phyloP scores from a whole-genome alignment of 2,329 filamentous ascomycete species.

The Paecilomyces niveus region DNA sequence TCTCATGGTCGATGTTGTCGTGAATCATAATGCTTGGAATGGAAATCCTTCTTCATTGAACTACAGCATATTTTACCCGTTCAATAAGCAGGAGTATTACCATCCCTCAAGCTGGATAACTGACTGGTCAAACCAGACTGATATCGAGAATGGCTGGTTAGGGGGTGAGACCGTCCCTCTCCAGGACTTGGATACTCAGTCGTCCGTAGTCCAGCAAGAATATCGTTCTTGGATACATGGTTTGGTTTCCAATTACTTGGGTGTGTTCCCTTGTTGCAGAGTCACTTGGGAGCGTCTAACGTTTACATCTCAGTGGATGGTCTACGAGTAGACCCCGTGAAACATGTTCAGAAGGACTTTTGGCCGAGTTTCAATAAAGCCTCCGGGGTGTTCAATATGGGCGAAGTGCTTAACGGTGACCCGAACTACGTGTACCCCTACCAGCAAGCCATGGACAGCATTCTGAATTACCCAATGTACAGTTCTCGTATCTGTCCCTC shows the following conservation, averaged over 20 bases:
- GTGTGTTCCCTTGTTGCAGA: neutral
- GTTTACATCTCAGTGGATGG: constrained; percentile 34
- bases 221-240: neutral
- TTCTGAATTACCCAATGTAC: constrained; percentile 42
- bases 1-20: constrained; percentile 50
- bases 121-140: neutral
- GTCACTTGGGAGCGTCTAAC: constrained; percentile 28
- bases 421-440: constrained; percentile 31
- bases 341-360: constrained; percentile 39
- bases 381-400: constrained; percentile 37
- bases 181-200: constrained; percentile 1
- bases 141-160: constrained; percentile 2
- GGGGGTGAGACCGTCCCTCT: neutral
- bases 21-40: constrained; percentile 46
- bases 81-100: constrained; percentile 48
- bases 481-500: neutral
- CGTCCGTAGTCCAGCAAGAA: neutral
- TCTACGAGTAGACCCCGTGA: constrained; percentile 44
- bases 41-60: constrained; percentile 38
- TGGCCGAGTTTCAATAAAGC: constrained; percentile 27
- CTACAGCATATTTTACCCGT: constrained; percentile 41
- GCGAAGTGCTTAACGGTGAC: constrained; percentile 36
- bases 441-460: constrained; percentile 34
- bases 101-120: constrained; percentile 47
- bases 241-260: neutral